Conservation (phyloP, 164 flowering plant genomes). For the Umbellularia californica region DNA sequence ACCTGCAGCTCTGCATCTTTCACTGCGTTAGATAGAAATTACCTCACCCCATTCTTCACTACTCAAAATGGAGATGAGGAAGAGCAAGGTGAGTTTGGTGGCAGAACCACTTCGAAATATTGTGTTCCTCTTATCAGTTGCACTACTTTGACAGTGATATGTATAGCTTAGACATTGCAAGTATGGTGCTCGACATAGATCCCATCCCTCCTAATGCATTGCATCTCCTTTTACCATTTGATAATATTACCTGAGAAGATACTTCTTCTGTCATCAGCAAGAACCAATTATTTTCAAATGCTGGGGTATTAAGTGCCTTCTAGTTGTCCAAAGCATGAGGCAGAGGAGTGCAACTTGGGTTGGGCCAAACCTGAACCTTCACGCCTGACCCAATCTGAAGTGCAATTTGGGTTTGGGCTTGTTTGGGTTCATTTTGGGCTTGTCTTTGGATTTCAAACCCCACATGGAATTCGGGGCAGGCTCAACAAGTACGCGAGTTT, state of each 20-base stretch:
- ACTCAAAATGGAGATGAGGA: slow-evolving; percentile 77
- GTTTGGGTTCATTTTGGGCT: no score
- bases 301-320: no score
- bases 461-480: no score
- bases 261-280: not conserved
- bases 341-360: no score
- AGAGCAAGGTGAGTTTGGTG: slow-evolving; percentile 14
- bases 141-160: not conserved
- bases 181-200: not conserved
- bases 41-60: slow-evolving; percentile 94
- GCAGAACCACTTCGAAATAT: not conserved
- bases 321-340: no score
- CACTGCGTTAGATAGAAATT: slow-evolving; percentile 81
- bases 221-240: not conserved
- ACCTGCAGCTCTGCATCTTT: slow-evolving; percentile 79
- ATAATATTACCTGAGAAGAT: not conserved
- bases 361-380: no score
- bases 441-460: no score
- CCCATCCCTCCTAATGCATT: not conserved
- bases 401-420: no score
- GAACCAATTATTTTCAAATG: no score
- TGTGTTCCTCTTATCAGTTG: no score
- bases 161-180: not conserved
- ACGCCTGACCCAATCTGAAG: no score
- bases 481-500: no score